Conservation (phyloP, 2,329 filamentous ascomycete species). For the Parastagonospora nodorum region DNA sequence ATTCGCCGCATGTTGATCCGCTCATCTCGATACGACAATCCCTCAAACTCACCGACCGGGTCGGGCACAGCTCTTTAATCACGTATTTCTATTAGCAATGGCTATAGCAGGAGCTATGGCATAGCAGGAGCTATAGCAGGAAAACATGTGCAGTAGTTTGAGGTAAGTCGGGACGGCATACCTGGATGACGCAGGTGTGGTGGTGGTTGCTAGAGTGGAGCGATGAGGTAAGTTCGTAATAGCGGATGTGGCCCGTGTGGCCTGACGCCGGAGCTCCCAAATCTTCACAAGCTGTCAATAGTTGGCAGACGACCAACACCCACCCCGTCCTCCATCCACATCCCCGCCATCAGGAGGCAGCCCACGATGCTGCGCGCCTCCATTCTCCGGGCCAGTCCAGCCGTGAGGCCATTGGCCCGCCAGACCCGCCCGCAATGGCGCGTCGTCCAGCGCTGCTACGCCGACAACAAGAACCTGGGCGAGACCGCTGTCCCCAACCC, state of each 20-base stretch:
- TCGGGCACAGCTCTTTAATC: too few relatives aligned
- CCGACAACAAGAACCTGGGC: constrained; percentile 52
- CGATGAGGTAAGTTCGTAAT: constrained; percentile 4
- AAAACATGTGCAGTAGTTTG: too few relatives aligned
- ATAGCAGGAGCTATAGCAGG: too few relatives aligned
- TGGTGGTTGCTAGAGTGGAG: constrained; percentile 2
- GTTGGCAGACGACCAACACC: constrained; percentile 20
- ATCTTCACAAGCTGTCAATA: constrained; percentile 19
- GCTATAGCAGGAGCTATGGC: too few relatives aligned
- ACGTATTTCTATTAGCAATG: too few relatives aligned
- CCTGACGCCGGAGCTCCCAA: constrained; percentile 14
- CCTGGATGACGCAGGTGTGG: constrained; percentile 1
- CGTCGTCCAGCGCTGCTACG: constrained; percentile 55
- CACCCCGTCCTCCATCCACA: constrained; percentile 17
- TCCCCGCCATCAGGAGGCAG: constrained; percentile 44
- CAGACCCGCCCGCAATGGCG: constrained; percentile 45
- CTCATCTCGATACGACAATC: too few relatives aligned
- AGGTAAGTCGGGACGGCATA: too few relatives aligned
- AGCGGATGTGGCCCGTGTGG: constrained; percentile 10
- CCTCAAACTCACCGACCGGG: too few relatives aligned
- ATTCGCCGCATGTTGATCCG: too few relatives aligned
- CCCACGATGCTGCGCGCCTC: constrained; percentile 62
- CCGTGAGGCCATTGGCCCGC: constrained; percentile 43
- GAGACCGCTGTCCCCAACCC: constrained; percentile 46
- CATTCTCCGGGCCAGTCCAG: constrained; percentile 55